Base-by-base conservation (phyloP, 2,329 filamentous ascomycete species). In the Fusarium austroafricanum region DNA sequence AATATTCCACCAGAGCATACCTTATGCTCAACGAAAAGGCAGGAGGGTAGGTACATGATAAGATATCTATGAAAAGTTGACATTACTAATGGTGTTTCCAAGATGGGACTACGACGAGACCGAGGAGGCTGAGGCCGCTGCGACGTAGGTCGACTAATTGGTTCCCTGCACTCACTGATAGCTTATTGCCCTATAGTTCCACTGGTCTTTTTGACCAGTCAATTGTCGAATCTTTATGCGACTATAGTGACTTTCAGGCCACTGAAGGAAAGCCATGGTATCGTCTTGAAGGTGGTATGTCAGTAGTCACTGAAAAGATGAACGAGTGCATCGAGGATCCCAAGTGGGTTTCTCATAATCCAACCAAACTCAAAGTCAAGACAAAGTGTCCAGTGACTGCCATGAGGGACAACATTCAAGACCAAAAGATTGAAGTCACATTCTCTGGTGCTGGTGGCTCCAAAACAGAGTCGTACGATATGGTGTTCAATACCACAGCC, bases 401-500 rank as follows among this genome's bases (percentile, higher is more conserved):
- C 1, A 68, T 69, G 67, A 6, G 29, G 2, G 28, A 65, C 3
- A 47, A 21, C 1, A 11, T 35, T 3, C 11, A 20, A 0, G 21
- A 33, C 1, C 23, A 49, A 1, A 60, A 56, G 21, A 66, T 69
- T 1, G 35, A 66, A 2, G 47, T 69, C 0, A 67, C 54, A 0
- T 31, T 45, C 0, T 35, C 39, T 1, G 57, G 54, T 2, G 12
- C 21, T 2, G 18, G 20, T 1, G 28, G 58, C 0, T 15, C 11
- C 0, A 26, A 37, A 9, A 49, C 46, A 2, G 23, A 39, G 12
- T 3, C 26, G 2, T 70, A 70, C 2, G 56, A 67, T 8, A 65
- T 61, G 52, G 68, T 70, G 3, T 70, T 70, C 26, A 70, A 67
- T 54, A 70, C 67, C 0, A 70, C 68, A 0, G 64, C 68, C 1